phyloP scores from a whole-genome alignment of 805 yeast species.

The Saccharomyces kudriavzevii region DNA sequence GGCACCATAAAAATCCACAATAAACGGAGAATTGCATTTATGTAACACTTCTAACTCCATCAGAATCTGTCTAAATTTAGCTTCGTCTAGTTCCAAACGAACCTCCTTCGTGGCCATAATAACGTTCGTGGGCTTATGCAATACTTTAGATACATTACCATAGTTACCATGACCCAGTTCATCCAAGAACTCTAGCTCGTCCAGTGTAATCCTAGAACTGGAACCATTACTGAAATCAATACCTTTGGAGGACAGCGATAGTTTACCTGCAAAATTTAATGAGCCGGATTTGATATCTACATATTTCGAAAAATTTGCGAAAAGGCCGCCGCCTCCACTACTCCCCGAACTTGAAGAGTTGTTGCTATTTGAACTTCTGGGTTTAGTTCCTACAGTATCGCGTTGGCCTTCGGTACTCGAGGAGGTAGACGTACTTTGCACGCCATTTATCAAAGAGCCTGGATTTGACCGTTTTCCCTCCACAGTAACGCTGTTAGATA shows the following conservation, averaged over 20 bases:
- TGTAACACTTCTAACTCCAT: conserved; percentile 95
- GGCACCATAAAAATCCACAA: conserved; percentile 96
- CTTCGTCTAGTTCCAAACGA: conserved; percentile 82
- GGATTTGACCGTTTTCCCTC: conserved; percentile 25
- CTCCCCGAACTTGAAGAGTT: conserved; percentile 12
- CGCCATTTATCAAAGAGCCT: conserved; percentile 24
- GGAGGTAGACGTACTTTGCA: conserved; percentile 30
- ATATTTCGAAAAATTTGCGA: conserved; percentile 71
- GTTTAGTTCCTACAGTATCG: conserved; percentile 26
- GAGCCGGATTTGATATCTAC: conserved; percentile 89
- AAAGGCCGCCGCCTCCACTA: conserved; percentile 43
- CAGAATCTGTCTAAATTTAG: conserved; percentile 86
- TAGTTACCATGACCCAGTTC: conserved; percentile 95
- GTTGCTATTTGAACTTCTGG: conserved; percentile 10
- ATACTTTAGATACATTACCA: conserved; percentile 88
- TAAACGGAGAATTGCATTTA: conserved; percentile 80
- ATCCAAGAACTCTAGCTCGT: conserved; percentile 72
- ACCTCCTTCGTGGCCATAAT: conserved; percentile 98
- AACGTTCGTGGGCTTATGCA: conserved; percentile 87
- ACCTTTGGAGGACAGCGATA: conserved; percentile 85
- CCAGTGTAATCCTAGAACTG: conserved; percentile 76
- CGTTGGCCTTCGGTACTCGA: conserved; percentile 19
- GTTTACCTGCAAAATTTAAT: conserved; percentile 85
- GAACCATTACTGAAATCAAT: conserved; percentile 85
- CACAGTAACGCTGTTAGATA: conserved; percentile 4